Evolutionary conservation across 305 asterid species (phyloP), one percentile per base, ranked within the genome.

Genomic region (Plantago coronopus): DNA sequence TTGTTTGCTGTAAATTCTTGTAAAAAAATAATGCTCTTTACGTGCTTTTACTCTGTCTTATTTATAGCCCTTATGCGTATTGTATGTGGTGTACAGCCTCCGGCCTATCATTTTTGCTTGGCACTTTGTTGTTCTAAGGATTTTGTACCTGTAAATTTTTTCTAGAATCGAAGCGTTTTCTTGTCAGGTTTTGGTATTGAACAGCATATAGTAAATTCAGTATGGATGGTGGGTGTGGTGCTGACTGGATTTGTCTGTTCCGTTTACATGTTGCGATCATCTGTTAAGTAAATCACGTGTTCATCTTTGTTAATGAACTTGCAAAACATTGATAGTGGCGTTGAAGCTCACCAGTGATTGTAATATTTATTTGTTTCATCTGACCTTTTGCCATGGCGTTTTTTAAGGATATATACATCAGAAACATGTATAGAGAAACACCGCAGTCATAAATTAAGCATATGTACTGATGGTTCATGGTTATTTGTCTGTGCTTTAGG

Each of bases 401-500:
- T 38, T 38, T 10, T 38, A 38, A 38, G 43, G 8, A 8, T 37
- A 44, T 62, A 21, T 34, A 43, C 14, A 42, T 7, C 12, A 47
- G n/a, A 48, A 64, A 43, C 53, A 27, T 19, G 42, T 25, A 44
- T 58, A 55, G 54, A 63, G 23, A 62, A n/a, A 60, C 13, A 17
- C 46, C 60, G 7, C 19, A 48, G 54, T 37, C 27, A 63, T 23
- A 29, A 59, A 59, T 21, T 63, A 29, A 19, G 61, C 42, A 42
- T 22, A 21, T 22, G 53, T 45, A 59, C 74, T 64, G 68, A 68
- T 57, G 54, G 25, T 29, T 65, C 43, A 53, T 27, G 46, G 17
- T 50, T 59, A 21, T 69, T 62, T 44, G 5, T 40, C 51, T 66
- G 42, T 65, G 42, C 65, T 71, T 19, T 68, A 87, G 96, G 93